Conservation (phyloP, 129 eudicot species). For the Escallonia herrerae region DNA sequence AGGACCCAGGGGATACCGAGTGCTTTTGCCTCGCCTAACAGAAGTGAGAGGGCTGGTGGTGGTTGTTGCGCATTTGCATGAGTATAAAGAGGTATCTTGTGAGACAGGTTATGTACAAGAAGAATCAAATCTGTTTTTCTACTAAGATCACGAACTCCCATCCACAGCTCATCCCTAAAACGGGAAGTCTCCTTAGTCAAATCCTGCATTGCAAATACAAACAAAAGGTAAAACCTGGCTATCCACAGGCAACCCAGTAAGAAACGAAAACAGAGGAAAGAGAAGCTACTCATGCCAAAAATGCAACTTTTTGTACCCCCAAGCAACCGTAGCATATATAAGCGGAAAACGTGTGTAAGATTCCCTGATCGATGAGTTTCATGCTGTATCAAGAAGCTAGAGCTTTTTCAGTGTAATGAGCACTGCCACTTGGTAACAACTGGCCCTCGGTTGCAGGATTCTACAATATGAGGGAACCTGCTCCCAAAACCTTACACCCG, state of each 20-base stretch:
- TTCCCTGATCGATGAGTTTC: too few relatives aligned
- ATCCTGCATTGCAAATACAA: slow-evolving; percentile 44
- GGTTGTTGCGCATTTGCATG: slow-evolving; percentile 42
- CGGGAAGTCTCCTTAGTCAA: slow-evolving; percentile 63
- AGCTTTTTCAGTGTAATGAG: too few relatives aligned
- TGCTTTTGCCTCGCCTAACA: slow-evolving; percentile 83
- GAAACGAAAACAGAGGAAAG: not conserved
- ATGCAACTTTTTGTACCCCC: too few relatives aligned
- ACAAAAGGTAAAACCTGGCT: not conserved
- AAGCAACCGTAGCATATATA: too few relatives aligned
- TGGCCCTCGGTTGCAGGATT: too few relatives aligned
- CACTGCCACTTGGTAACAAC: too few relatives aligned
- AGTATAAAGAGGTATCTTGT: slow-evolving; percentile 63
- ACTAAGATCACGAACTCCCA: slow-evolving; percentile 83
- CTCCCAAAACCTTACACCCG: too few relatives aligned
- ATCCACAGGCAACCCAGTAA: not conserved
- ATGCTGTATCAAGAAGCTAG: too few relatives aligned
- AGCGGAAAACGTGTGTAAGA: too few relatives aligned
- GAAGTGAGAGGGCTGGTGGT: slow-evolving; percentile 63
- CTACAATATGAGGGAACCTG: too few relatives aligned
- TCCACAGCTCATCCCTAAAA: slow-evolving; percentile 82
- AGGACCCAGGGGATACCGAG: slow-evolving; percentile 95
- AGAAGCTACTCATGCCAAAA: too few relatives aligned
- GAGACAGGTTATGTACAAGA: slow-evolving; percentile 88
- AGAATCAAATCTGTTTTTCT: slow-evolving; percentile 78